phyloP scores from a whole-genome alignment of 805 yeast genomes.

The Kluyveromyces starmeri region DNA sequence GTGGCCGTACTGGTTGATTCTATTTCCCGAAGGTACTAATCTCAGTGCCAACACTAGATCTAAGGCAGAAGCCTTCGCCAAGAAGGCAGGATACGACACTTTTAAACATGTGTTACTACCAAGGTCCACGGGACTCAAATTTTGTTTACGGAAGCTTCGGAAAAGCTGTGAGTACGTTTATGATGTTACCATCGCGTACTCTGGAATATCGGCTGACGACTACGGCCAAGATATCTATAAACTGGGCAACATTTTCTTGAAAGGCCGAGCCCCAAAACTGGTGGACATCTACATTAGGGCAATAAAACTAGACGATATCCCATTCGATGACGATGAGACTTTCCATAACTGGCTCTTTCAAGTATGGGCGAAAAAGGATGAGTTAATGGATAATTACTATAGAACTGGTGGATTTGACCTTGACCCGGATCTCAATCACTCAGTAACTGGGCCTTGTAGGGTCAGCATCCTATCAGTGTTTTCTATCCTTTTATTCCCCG shows the following conservation, averaged over 20 bases:
- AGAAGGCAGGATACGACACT: slow-evolving; percentile 38
- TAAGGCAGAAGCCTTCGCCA: slow-evolving; percentile 50
- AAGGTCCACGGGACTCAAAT: slow-evolving; percentile 68
- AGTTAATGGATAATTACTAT: slow-evolving; percentile 53
- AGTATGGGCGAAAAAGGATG: slow-evolving; percentile 75
- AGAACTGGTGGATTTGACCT: slow-evolving; percentile 41
- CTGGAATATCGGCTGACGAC: slow-evolving; percentile 52
- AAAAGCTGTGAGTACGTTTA: slow-evolving; percentile 51
- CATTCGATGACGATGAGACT: slow-evolving; percentile 41
- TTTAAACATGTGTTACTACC: slow-evolving; percentile 72
- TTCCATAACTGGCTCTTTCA: slow-evolving; percentile 71
- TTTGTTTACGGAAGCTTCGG: slow-evolving; percentile 48
- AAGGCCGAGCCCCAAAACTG: slow-evolving; percentile 61
- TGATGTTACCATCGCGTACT: slow-evolving; percentile 78
- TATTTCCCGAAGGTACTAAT: slow-evolving; percentile 96
- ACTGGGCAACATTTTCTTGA: slow-evolving; percentile 50
- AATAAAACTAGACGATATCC: slow-evolving; percentile 52
- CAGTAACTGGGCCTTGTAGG: slow-evolving; percentile 18
- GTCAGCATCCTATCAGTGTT: slow-evolving; percentile 14
- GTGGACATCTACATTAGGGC: slow-evolving; percentile 61
- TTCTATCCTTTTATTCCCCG: slow-evolving; percentile 14
- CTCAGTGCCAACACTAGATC: slow-evolving; percentile 55
- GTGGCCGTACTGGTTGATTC: slow-evolving; percentile 59
- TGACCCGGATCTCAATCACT: slow-evolving; percentile 12
- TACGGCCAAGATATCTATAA: slow-evolving; percentile 75